Evolutionary conservation across 73 alveolate genomes (phyloP), one percentile per base, ranked within the genome.

Genomic region (Stentor roeselii): DNA sequence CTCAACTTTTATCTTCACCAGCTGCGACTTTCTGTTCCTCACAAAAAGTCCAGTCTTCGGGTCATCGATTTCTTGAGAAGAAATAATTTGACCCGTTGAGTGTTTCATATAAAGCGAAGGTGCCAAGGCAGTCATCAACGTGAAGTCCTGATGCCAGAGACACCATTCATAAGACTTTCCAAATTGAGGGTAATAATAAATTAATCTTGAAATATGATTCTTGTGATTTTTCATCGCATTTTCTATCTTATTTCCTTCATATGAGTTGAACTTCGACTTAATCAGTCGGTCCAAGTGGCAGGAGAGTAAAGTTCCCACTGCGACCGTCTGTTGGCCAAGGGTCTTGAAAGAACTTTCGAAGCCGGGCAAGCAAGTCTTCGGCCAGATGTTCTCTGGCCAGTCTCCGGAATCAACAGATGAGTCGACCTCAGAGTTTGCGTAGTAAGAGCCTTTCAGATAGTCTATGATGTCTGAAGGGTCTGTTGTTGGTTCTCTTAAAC

Each of bases 401-500:
- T 39, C 80, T n/a, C 35, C 83, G 60, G 36, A 59, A 31, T 58
- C 15, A 3, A 40, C 32, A 21, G 85, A 90, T 35, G 39, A 3
- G 61, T 89, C 95, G 86, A 60, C 83, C 27, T 83, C 78, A 36
- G 97, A 95, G 67, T 89, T 89, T 3, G 90, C 93, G 60, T 92
- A 92, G 84, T 86, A 92, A 2, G 95, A 89, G 41, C 95, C 97
- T 83, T 92, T 92, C 1, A 91, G 75, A 36, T 40, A 59, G 78
- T 92, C 97, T 34, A 89, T 90, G 61, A 83, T 78, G 6, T 95
- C 97, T 34, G 83, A 75, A 75, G 83, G 89, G 74, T 87, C 61
- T 83, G 89, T 95, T 75, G 85, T 92, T 35, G 95, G 95, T 35
- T 91, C 91, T 38, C 95, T 90, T 93, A 94, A 92, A 21, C 97